Evolutionary conservation across 2,329 filamentous ascomycete genomes (phyloP).

Genomic region (Penicillium sp.): DNA sequence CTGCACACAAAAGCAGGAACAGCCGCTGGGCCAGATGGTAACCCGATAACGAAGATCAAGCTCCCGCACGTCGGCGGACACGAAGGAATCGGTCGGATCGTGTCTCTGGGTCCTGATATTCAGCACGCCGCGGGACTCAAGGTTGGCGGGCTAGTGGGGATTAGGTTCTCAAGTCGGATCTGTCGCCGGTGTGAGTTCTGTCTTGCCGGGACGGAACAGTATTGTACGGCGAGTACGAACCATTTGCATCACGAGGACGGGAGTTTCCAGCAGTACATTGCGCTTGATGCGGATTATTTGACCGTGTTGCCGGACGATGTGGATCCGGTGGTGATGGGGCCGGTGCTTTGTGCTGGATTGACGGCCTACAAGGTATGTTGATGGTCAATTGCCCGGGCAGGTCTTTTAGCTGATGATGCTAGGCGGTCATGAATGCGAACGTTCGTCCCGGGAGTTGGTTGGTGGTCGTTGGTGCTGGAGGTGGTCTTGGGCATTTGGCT

Average conservation of each 20-base stretch:
- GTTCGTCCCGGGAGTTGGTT: conserved; percentile 42
- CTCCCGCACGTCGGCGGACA: conserved; percentile 48
- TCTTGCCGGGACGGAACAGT: conserved; percentile 41
- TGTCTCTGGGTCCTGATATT: conserved; percentile 39
- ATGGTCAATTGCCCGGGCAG: not conserved
- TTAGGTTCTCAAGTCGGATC: conserved; percentile 44
- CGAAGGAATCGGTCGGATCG: conserved; percentile 46
- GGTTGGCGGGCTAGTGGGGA: conserved; percentile 43
- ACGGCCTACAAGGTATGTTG: conserved; percentile 43
- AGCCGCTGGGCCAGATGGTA: conserved; percentile 39
- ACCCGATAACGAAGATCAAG: conserved; percentile 46
- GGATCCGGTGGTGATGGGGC: conserved; percentile 42
- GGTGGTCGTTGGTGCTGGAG: conserved; percentile 48
- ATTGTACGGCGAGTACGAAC: conserved; percentile 44
- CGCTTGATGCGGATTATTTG: conserved; percentile 46
- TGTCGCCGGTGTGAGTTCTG: conserved; percentile 47
- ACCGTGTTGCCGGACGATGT: conserved; percentile 45
- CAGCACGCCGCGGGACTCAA: conserved; percentile 32
- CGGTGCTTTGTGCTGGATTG: conserved; percentile 47
- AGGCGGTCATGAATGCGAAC: conserved; percentile 45
- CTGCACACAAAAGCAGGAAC: conserved; percentile 43
- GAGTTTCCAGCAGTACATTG: conserved; percentile 47
- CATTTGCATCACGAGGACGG: conserved; percentile 50
- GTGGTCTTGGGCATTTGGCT: conserved; percentile 48
- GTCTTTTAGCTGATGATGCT: not conserved